These are phyloP conservation scores for Zygosaccharomyces sapae DNA, from an alignment of 1,139 yeast species.

Conservation along the genomic window DNA sequence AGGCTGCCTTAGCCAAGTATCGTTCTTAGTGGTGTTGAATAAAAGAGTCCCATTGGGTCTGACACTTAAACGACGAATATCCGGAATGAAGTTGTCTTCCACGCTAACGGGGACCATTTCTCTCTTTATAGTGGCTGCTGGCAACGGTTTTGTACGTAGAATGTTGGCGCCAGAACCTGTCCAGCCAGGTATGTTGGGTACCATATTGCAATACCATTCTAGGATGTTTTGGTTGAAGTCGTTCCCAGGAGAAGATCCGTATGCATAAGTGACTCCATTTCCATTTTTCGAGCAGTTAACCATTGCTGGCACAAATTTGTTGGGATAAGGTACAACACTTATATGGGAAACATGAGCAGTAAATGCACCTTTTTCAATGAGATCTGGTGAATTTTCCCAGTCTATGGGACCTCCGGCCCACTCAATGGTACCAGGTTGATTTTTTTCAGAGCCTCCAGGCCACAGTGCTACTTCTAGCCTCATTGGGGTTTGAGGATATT, in stretches of 20 bases:
- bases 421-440: conserved; percentile 70
- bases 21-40: conserved; percentile 7
- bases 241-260: conserved; percentile 7
- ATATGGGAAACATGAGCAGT: conserved; percentile 24
- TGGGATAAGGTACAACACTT: conserved; percentile 25
- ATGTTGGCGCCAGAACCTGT: conserved; percentile 11
- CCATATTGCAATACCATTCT: conserved; percentile 17
- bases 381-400: conserved; percentile 49
- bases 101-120: conserved; percentile 5
- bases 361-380: conserved; percentile 32
- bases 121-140: background rate
- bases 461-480: conserved; percentile 82
- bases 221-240: conserved; percentile 14
- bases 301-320: conserved; percentile 17
- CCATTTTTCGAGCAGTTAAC: conserved; percentile 9
- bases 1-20: background rate
- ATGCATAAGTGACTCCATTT: conserved; percentile 11
- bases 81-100: conserved; percentile 10
- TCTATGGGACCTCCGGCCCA: conserved; percentile 93
- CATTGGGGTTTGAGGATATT: conserved; percentile 87
- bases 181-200: conserved; percentile 15
- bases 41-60: conserved; percentile 7
- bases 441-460: conserved; percentile 79
- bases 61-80: conserved; percentile 6
- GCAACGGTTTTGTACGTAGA: conserved; percentile 3